Percentiles rank a stretch among this genome's conserved stretches.
Evolutionary conservation across 1,139 yeast species (phyloP).

Genomic region (Eremothecium sinecaudum): DNA sequence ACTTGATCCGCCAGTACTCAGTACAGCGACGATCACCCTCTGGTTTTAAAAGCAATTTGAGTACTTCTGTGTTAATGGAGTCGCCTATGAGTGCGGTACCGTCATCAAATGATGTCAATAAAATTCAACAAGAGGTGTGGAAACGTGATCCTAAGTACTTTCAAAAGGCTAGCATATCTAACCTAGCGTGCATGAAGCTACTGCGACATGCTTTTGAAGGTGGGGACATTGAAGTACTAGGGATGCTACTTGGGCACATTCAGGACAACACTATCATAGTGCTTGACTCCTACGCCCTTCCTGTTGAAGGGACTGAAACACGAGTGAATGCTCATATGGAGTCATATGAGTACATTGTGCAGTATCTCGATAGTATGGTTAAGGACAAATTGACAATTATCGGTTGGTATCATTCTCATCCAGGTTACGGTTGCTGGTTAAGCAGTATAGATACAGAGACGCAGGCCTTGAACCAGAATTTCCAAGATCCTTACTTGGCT

Average conservation of each 20-base stretch:
- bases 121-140: slow-evolving; percentile 37
- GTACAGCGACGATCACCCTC: no score
- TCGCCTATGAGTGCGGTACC: slow-evolving; percentile 3
- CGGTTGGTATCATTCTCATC: slow-evolving; percentile 96
- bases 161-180: slow-evolving; percentile 55
- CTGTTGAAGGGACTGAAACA: slow-evolving; percentile 94
- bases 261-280: slow-evolving; percentile 52
- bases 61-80: background rate
- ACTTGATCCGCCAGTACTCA: no score
- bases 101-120: background rate
- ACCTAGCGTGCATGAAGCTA: slow-evolving; percentile 74
- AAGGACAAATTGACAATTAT: slow-evolving; percentile 56
- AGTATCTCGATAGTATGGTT: slow-evolving; percentile 56
- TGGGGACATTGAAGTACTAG: slow-evolving; percentile 91
- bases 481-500: slow-evolving; percentile 87
- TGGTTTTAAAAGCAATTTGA: no score
- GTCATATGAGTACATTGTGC: slow-evolving; percentile 92
- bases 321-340: slow-evolving; percentile 91
- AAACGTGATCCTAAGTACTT: slow-evolving; percentile 49
- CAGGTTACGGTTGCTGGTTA: slow-evolving; percentile 94
- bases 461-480: slow-evolving; percentile 72
- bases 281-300: slow-evolving; percentile 75
- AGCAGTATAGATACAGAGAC: slow-evolving; percentile 87
- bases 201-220: slow-evolving; percentile 75
- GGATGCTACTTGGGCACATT: slow-evolving; percentile 79